phyloP scores from a whole-genome alignment of 148 eudicot genomes.

The Suaeda aralocaspica region DNA sequence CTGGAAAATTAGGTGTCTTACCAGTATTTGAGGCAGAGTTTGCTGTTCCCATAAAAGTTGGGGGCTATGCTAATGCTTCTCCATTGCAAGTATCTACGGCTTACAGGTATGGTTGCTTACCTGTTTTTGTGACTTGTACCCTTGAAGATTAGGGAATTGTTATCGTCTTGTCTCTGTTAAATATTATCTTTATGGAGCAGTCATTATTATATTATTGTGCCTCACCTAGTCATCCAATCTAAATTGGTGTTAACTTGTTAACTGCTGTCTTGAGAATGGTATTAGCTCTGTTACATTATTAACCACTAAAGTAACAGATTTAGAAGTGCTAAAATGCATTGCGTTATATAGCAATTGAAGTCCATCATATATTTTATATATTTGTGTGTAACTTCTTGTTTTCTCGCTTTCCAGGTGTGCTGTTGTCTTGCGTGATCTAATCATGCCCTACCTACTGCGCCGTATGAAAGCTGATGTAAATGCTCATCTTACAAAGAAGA shows the following conservation, averaged over 20 bases:
- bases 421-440: conserved; percentile 87
- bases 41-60: conserved; percentile 91
- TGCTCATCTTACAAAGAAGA: conserved; percentile 91
- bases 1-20: conserved; percentile 97
- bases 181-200: conserved; percentile 1
- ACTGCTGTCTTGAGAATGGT: too few relatives aligned
- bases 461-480: conserved; percentile 97
- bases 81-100: conserved; percentile 99
- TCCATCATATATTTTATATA: neutral
- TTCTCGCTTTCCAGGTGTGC: conserved; percentile 68
- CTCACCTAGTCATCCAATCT: neutral
- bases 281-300: neutral
- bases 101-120: conserved; percentile 53
- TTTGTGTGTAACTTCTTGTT: conserved; percentile 12
- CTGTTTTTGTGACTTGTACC: conserved; percentile 7
- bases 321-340: neutral
- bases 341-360: neutral
- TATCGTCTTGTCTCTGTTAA: neutral
- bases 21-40: conserved; percentile 98
- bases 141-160: neutral
- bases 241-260: neutral
- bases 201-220: neutral
- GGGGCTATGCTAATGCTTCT: conserved; percentile 98
- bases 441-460: conserved; percentile 95
- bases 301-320: neutral